These are phyloP conservation scores for Tolypocladium ophioglossoides DNA, from an alignment of 2,329 filamentous ascomycete genomes.

Conservation along the genomic window DNA sequence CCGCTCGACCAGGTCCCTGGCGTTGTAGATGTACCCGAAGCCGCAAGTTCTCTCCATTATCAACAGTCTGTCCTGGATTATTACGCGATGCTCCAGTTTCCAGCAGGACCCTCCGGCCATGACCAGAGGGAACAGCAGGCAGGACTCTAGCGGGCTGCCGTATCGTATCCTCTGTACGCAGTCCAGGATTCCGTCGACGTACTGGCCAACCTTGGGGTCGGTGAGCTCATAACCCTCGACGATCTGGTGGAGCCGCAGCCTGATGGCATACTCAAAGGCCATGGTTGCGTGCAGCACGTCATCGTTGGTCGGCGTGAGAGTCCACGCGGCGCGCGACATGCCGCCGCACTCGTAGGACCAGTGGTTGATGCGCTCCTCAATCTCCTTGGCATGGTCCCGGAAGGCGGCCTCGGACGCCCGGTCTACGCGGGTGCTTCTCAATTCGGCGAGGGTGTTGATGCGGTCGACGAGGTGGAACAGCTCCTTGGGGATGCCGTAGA, in stretches of 20 bases:
- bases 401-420: conserved; percentile 18
- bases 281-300: conserved; percentile 23
- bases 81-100: conserved; percentile 23
- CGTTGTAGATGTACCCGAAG: conserved; percentile 30
- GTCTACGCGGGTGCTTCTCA: conserved; percentile 20
- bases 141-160: conserved; percentile 28
- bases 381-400: conserved; percentile 14
- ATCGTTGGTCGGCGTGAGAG: conserved; percentile 10
- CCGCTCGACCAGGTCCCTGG: conserved; percentile 25
- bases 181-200: conserved; percentile 23
- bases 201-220: conserved; percentile 20
- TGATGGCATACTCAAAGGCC: conserved; percentile 30
- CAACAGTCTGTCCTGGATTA: conserved; percentile 28
- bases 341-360: conserved; percentile 23
- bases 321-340: conserved; percentile 13
- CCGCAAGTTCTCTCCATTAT: conserved; percentile 33
- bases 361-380: conserved; percentile 24
- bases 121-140: conserved; percentile 29
- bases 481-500: conserved; percentile 24
- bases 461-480: conserved; percentile 22
- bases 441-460: conserved; percentile 21
- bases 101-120: conserved; percentile 28
- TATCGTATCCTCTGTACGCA: conserved; percentile 28
- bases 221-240: conserved; percentile 28
- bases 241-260: conserved; percentile 30